These are phyloP conservation scores for Quercus dentata DNA, from an alignment of 306 rosid genomes.

Conservation along the genomic window DNA sequence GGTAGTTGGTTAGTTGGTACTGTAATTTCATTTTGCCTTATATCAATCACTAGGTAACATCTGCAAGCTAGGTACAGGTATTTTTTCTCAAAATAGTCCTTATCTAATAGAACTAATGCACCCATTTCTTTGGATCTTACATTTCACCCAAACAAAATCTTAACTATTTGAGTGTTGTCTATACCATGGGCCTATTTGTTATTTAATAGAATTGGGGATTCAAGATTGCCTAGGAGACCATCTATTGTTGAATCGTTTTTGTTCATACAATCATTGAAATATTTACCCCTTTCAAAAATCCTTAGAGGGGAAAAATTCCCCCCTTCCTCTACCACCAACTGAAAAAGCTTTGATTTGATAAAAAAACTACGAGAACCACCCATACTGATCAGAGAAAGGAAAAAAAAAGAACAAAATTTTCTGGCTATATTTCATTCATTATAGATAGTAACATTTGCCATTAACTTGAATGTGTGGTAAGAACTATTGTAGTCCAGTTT, in stretches of 20 bases:
- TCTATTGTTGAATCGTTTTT: too few species aligned
- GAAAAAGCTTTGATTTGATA: too few species aligned
- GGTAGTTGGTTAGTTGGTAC: constrained; percentile 39
- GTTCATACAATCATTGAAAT: too few species aligned
- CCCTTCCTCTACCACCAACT: too few species aligned
- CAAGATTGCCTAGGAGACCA: constrained; percentile 54
- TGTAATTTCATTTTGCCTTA: constrained; percentile 68
- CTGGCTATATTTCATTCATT: not conserved
- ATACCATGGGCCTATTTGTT: constrained; percentile 55
- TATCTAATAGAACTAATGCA: too few species aligned
- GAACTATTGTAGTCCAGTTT: not conserved
- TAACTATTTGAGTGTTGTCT: constrained; percentile 8
- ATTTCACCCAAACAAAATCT: not conserved
- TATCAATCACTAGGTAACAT: constrained; percentile 55
- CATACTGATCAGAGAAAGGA: too few species aligned
- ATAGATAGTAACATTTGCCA: not conserved
- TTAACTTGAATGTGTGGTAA: not conserved
- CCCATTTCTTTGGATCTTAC: too few species aligned
- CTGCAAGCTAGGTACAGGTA: not conserved
- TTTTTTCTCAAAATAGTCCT: too few species aligned
- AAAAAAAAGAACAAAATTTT: too few species aligned
- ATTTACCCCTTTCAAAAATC: too few species aligned
- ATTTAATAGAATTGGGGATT: constrained; percentile 45
- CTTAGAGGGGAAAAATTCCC: too few species aligned
- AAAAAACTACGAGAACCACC: too few species aligned